These are phyloP conservation scores for Ichthyophthirius multifiliis DNA, from an alignment of 169 alveolate genomes.

Conservation along the genomic window DNA sequence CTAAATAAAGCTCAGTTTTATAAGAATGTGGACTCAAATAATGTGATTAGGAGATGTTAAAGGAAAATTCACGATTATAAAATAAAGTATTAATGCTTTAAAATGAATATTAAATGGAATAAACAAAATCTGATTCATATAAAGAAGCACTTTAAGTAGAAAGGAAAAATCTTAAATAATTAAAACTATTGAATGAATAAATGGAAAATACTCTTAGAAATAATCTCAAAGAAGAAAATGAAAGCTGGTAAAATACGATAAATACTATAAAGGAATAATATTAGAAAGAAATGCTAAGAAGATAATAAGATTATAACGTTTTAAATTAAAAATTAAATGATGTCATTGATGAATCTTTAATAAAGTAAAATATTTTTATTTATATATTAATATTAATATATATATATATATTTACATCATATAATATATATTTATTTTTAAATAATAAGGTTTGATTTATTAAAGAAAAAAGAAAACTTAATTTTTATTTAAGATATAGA, in stretches of 20 bases:
- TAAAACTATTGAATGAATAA: constrained; percentile 1
- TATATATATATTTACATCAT: too few relatives aligned
- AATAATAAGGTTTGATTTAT: too few relatives aligned
- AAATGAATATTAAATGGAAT: background rate
- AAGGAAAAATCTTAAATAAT: background rate
- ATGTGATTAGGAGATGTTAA: background rate
- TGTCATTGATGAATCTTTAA: background rate
- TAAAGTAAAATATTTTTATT: background rate
- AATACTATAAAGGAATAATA: background rate
- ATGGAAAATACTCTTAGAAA: constrained; percentile 9
- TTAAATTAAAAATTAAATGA: background rate
- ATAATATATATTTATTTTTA: too few relatives aligned
- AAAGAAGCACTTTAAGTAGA: background rate
- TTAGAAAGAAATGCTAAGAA: constrained; percentile 4
- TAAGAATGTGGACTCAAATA: background rate
- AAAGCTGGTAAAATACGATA: background rate
- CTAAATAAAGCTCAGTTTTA: background rate
- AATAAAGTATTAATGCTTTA: background rate
- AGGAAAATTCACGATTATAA: background rate
- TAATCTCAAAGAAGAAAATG: constrained; percentile 22
- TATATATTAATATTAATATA: background rate
- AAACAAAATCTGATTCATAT: background rate
- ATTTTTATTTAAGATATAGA: too few relatives aligned
- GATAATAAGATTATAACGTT: background rate
- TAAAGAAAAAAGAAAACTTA: too few relatives aligned